phyloP scores from a whole-genome alignment of 495 filamentous ascomycete genomes.

The Eremomyces bilateralis region DNA sequence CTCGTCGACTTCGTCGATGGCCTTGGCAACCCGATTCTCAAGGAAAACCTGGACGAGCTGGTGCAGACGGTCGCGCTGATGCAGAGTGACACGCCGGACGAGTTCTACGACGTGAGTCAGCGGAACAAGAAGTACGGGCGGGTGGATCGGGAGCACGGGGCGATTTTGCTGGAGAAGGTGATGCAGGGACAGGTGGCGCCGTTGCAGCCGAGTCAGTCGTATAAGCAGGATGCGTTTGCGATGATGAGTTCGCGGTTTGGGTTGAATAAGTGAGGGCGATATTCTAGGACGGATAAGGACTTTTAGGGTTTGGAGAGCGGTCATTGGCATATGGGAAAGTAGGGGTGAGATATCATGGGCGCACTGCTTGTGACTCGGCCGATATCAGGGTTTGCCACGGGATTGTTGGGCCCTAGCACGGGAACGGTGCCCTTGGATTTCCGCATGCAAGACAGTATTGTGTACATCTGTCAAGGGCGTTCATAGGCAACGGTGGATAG shows the following conservation, averaged over 20 bases:
- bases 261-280: too few species aligned
- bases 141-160: slow-evolving; percentile 77
- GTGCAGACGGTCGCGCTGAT: slow-evolving; percentile 78
- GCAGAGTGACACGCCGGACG: slow-evolving; percentile 61
- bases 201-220: slow-evolving; percentile 10
- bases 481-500: too few species aligned
- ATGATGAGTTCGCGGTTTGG: slow-evolving; percentile 10
- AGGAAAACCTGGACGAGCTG: slow-evolving; percentile 75
- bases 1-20: slow-evolving; percentile 67
- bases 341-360: too few species aligned
- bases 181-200: slow-evolving; percentile 4
- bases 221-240: slow-evolving; percentile 7
- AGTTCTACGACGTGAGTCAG: slow-evolving; percentile 76
- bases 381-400: too few species aligned
- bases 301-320: too few species aligned
- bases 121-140: slow-evolving; percentile 81
- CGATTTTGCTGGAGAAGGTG: slow-evolving; percentile 65
- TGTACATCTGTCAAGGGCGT: too few species aligned
- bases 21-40: slow-evolving; percentile 56
- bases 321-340: too few species aligned
- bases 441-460: too few species aligned
- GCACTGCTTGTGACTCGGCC: too few species aligned
- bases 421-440: too few species aligned
- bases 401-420: too few species aligned
- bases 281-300: too few species aligned